These are phyloP conservation scores for Boletus edulis DNA, from an alignment of 768 basidiomycete species.

Conservation along the genomic window DNA sequence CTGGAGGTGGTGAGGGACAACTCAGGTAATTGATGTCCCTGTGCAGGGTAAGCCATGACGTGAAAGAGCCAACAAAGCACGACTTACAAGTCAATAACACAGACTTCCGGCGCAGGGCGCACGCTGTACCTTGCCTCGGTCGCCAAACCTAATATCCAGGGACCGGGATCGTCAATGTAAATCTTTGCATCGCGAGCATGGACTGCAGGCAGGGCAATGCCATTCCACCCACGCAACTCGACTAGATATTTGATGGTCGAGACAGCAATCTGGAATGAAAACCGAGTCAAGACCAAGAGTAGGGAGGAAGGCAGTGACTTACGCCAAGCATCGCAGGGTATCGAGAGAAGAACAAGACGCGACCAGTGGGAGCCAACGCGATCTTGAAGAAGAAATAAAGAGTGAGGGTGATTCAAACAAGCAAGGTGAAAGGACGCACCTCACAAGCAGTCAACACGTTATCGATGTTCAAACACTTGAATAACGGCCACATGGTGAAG, in stretches of 20 bases:
- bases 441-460: conserved; percentile 93
- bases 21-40: conserved; percentile 85
- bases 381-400: conserved; percentile 43
- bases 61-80: conserved; percentile 1
- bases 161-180: conserved; percentile 93
- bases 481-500: conserved; percentile 96
- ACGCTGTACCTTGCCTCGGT: conserved; percentile 82
- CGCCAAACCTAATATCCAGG: conserved; percentile 91
- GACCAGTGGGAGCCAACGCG: conserved; percentile 83
- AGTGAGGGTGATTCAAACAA: background rate
- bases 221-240: conserved; percentile 91
- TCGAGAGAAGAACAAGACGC: conserved; percentile 83
- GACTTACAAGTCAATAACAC: conserved; percentile 81
- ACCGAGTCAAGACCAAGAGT: background rate
- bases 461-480: conserved; percentile 89
- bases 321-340: conserved; percentile 92
- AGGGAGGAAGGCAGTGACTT: conserved; percentile 17
- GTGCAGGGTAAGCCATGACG: background rate
- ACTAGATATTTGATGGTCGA: conserved; percentile 88
- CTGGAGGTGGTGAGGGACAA: conserved; percentile 76
- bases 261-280: conserved; percentile 68
- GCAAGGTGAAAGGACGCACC: conserved; percentile 36
- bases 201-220: conserved; percentile 77
- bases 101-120: conserved; percentile 75
- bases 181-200: conserved; percentile 91